A percentile compares a stretch with the other conserved stretches of the same genome.
phyloP scores from a whole-genome alignment of 768 basidiomycete species.

The Trichaptum fuscoviolaceum region DNA sequence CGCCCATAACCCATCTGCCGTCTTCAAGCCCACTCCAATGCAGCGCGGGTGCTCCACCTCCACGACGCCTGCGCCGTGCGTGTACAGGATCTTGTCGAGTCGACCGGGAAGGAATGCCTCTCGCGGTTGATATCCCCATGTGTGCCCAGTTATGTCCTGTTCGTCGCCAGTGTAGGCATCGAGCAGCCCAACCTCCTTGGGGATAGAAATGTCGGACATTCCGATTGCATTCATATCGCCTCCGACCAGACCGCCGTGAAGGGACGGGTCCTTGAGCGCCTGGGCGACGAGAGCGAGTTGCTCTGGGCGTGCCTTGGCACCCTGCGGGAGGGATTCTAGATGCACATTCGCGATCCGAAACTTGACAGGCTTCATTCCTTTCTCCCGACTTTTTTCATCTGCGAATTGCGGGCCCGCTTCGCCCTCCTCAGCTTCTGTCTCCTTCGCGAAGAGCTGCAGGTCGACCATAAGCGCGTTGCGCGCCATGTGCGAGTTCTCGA shows the following conservation, averaged over 20 bases:
- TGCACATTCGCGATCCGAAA: constrained; percentile 70
- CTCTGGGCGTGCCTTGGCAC: constrained; percentile 30
- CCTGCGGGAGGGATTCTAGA: constrained; percentile 55
- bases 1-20: constrained; percentile 38
- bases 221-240: constrained; percentile 73
- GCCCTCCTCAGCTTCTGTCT: neutral
- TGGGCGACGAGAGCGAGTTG: constrained; percentile 52
- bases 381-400: constrained; percentile 18
- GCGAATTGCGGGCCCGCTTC: neutral
- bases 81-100: constrained; percentile 64
- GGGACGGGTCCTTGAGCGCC: constrained; percentile 38
- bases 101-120: constrained; percentile 44
- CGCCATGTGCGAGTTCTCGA: constrained; percentile 42
- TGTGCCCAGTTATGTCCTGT: constrained; percentile 42
- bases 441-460: constrained; percentile 31
- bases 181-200: constrained; percentile 39
- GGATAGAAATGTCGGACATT: constrained; percentile 37
- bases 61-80: constrained; percentile 38
- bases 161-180: constrained; percentile 56
- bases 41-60: constrained; percentile 47
- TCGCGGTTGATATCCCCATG: constrained; percentile 66
- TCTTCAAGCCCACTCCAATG: constrained; percentile 53
- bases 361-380: constrained; percentile 34
- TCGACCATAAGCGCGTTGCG: constrained; percentile 58
- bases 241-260: constrained; percentile 56